Base-by-base conservation (phyloP, 1,139 yeast genomes). In the Nakaseomyces bracarensis region DNA sequence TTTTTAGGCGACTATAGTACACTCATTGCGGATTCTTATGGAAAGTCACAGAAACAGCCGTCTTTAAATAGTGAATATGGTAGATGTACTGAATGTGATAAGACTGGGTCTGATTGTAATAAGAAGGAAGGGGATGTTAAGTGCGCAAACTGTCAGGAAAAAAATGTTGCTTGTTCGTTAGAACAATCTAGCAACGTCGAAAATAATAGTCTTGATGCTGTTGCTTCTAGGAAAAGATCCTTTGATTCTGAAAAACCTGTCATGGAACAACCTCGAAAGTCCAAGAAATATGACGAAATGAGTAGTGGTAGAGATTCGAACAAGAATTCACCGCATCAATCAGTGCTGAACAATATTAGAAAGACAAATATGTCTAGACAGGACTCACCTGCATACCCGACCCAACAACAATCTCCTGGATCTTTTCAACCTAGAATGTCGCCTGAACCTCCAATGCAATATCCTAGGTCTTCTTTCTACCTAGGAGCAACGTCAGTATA, bases 401-500 rank as follows among this genome's bases (percentile, higher is more conserved):
- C 7, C 14, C 20, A 16, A 16, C 34, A 30, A 30, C 20, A 30
- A 16, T 30, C 34, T 3, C 34, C 34, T 7, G 14, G 14, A 10
- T 30, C 34, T 8, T 30, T 18, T 21, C 22, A 31, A 19, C 15
- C 38, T 31, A 5, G 40, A 43, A 6, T 15, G 42, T n/a, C 42
- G 8, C 77, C 74, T 4, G 70, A 75, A 0, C 36, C 36, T n/a
- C 36, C 36, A n/a, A 33, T 33, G 35, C 89, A 80, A 53, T 81
- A 76, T 51, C 91, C 93, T 1, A 64, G 91, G 43, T 81, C 89
- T 0, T 78, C 86, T 27, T 82, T 81, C 55, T 81, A 77, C 53
- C 77, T 82, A 22, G 93, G 93, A 0, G 77, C 87, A 1, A 79
- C 87, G 0, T 79, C 87, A 28, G 68, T 79, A 39, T 81, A 75